Percentiles rank a stretch among this genome's conserved stretches.
Conservation (phyloP, 768 basidiomycete genomes). For the Tephrocybe sp. region DNA sequence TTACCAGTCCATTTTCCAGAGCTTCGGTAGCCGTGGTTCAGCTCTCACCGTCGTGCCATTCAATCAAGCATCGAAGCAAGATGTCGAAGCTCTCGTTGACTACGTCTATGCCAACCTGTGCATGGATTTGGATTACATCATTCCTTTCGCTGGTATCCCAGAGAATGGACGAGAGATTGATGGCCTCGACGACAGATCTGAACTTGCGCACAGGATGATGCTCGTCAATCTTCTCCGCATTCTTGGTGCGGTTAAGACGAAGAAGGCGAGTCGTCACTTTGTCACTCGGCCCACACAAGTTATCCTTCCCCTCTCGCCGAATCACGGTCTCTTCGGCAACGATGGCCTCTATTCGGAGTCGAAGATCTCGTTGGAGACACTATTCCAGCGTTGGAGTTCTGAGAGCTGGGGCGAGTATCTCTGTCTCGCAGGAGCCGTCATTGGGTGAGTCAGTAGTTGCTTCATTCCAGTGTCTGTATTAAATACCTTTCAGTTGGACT, state of each 20-base stretch:
- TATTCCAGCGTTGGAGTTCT: conserved; percentile 97
- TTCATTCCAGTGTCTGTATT: neutral
- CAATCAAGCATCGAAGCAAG: conserved; percentile 98
- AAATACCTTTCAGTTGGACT: conserved; percentile 68
- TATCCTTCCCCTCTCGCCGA: conserved; percentile 95
- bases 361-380: conserved; percentile 95
- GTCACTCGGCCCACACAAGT: conserved; percentile 98
- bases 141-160: conserved; percentile 97
- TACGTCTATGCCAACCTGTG: conserved; percentile 96
- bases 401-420: conserved; percentile 99
- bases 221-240: conserved; percentile 94
- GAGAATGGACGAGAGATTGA: conserved; percentile 99
- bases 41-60: conserved; percentile 97
- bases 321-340: conserved; percentile 97
- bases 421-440: conserved; percentile 96
- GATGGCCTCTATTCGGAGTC: conserved; percentile 98
- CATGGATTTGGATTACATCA: conserved; percentile 96
- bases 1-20: conserved; percentile 97
- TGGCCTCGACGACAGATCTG: conserved; percentile 93
- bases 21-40: conserved; percentile 92
- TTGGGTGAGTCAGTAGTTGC: conserved; percentile 61
- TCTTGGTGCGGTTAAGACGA: conserved; percentile 94
- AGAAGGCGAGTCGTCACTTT: conserved; percentile 96
- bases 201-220: conserved; percentile 99
- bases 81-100: conserved; percentile 96